phyloP scores from a whole-genome alignment of 2,329 filamentous ascomycete genomes.

The Teratosphaeriaceae sp. region DNA sequence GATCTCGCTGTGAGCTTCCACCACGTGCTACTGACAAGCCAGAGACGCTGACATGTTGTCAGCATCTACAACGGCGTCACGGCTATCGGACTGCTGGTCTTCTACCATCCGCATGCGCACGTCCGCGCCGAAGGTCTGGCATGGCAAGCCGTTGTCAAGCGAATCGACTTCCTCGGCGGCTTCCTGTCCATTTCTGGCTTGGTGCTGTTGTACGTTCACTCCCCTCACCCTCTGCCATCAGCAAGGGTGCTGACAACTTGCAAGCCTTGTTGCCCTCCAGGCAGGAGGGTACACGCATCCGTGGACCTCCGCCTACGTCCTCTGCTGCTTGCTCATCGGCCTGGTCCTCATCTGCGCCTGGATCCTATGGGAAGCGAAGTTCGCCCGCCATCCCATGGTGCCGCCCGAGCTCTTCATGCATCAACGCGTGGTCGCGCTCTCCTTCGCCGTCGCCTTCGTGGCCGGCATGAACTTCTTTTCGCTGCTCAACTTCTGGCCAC shows the following conservation, averaged over 20 bases:
- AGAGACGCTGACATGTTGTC: background rate
- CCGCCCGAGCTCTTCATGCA: constrained; percentile 27
- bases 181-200: constrained; percentile 44
- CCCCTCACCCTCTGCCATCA: no score
- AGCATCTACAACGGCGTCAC: constrained; percentile 20
- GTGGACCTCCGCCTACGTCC: constrained; percentile 31
- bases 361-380: constrained; percentile 32
- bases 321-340: constrained; percentile 32
- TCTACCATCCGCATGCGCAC: constrained; percentile 48
- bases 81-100: constrained; percentile 29
- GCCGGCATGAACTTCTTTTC: constrained; percentile 32
- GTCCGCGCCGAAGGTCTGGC: constrained; percentile 36
- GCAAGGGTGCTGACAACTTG: no score
- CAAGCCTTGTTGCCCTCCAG: constrained; percentile 33
- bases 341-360: constrained; percentile 29
- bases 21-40: background rate
- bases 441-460: constrained; percentile 32
- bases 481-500: constrained; percentile 53
- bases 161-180: constrained; percentile 47
- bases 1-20: constrained; percentile 16
- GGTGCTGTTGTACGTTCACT: constrained; percentile 34
- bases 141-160: constrained; percentile 34
- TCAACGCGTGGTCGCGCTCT: constrained; percentile 27
- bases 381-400: constrained; percentile 34
- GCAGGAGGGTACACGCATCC: constrained; percentile 34